phyloP scores from a whole-genome alignment of 202 grass and related monocot genomes.

The Brachypodium distachyon region DNA sequence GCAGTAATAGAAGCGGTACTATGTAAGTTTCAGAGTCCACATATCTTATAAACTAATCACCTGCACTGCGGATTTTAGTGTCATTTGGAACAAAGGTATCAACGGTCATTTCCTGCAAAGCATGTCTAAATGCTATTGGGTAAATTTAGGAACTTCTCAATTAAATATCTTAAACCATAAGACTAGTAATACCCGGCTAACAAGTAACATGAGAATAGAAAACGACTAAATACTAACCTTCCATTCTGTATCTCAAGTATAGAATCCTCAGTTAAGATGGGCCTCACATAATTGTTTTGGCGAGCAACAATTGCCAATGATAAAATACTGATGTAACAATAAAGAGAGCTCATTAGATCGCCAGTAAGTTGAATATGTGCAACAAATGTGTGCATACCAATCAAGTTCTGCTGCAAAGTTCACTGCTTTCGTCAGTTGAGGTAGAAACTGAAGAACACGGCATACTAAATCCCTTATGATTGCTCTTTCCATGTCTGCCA shows the following conservation, averaged over 20 bases:
- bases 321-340: conserved; percentile 57
- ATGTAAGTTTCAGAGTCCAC: background rate
- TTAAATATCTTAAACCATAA: conserved; percentile 12
- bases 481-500: conserved; percentile 94
- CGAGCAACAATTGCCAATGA: conserved; percentile 75
- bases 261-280: conserved; percentile 77
- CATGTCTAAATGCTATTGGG: conserved; percentile 54
- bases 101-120: conserved; percentile 99
- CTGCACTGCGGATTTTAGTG: conserved; percentile 55
- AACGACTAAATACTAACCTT: conserved; percentile 46
- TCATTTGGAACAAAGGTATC: conserved; percentile 96
- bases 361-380: background rate
- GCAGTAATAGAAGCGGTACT: too few relatives aligned
- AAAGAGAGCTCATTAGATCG: background rate
- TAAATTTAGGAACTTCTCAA: conserved; percentile 24
- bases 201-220: conserved; percentile 2
- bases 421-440: conserved; percentile 74
- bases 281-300: conserved; percentile 84
- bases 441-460: conserved; percentile 68
- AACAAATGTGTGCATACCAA: conserved; percentile 48
- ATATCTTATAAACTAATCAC: conserved; percentile 38
- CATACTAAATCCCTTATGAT: conserved; percentile 90
- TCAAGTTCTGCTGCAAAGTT: conserved; percentile 99
- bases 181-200: background rate
- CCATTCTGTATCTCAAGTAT: conserved; percentile 89